These are phyloP conservation scores for Lolium multiflorum DNA, from an alignment of 176 grass and related monocot species.

Conservation along the genomic window DNA sequence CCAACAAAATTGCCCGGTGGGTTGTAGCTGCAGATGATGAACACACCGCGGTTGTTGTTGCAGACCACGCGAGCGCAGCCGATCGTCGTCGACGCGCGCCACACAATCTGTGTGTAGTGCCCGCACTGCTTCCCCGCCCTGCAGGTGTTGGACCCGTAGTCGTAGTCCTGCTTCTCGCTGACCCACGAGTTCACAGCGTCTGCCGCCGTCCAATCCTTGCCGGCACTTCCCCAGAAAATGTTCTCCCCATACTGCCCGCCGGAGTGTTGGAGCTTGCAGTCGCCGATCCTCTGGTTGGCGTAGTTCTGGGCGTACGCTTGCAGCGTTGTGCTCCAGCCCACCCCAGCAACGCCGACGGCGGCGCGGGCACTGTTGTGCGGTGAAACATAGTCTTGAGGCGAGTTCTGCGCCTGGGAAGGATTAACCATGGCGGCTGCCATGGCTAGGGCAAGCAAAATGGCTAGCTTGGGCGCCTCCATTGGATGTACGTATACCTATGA, in stretches of 20 bases:
- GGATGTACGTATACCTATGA: background rate
- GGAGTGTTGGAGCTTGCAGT: constrained; percentile 46
- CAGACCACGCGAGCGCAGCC: background rate
- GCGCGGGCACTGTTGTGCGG: constrained; percentile 43
- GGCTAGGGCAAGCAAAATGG: background rate
- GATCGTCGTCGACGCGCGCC: background rate
- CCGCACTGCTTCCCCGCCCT: constrained; percentile 12
- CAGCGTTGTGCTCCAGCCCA: constrained; percentile 37
- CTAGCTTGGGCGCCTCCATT: background rate
- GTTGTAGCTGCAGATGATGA: background rate
- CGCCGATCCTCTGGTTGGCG: constrained; percentile 33
- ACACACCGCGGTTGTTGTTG: background rate
- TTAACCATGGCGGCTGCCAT: background rate
- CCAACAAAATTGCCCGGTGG: background rate
- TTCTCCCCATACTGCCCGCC: constrained; percentile 50
- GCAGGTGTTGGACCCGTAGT: constrained; percentile 45
- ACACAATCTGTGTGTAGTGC: constrained; percentile 65
- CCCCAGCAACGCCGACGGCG: constrained; percentile 14
- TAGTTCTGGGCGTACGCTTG: constrained; percentile 35
- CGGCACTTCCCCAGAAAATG: constrained; percentile 23
- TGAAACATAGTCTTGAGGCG: background rate
- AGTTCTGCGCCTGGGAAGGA: background rate
- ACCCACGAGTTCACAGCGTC: constrained; percentile 43
- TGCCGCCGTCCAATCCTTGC: background rate
- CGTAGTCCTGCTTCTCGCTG: constrained; percentile 41